phyloP scores from a whole-genome alignment of 2,329 filamentous ascomycete genomes.

The Epichloe hybrida region DNA sequence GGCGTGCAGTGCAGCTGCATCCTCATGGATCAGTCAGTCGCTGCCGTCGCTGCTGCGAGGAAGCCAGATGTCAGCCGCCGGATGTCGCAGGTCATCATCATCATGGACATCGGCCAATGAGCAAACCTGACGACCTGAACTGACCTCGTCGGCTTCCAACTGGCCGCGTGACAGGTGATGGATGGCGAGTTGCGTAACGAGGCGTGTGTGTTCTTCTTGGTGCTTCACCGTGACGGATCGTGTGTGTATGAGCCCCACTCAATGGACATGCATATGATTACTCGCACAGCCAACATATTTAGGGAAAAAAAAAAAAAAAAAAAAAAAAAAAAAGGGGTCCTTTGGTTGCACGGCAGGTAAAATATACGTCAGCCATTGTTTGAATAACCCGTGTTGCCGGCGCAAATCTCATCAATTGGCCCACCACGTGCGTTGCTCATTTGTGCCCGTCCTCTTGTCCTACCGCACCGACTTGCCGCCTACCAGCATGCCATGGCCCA shows the following conservation, averaged over 20 bases:
- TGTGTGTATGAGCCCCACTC: too few relatives aligned
- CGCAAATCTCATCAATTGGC: not conserved
- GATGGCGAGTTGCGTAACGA: not conserved
- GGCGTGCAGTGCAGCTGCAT: not conserved
- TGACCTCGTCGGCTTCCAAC: not conserved
- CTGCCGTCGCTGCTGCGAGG: too few relatives aligned
- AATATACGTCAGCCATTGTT: not conserved
- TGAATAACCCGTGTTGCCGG: not conserved
- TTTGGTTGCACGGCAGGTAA: not conserved
- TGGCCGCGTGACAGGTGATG: not conserved
- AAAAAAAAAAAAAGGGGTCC: not conserved
- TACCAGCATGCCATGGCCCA: not conserved
- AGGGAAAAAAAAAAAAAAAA: too few relatives aligned
- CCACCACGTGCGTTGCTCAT: slow-evolving; percentile 1
- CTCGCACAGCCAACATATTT: not conserved
- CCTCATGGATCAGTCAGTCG: too few relatives aligned
- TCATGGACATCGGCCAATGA: not conserved
- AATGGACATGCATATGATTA: too few relatives aligned
- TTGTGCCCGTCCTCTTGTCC: not conserved
- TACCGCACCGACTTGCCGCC: not conserved
- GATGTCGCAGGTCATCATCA: not conserved
- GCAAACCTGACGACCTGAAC: not conserved
- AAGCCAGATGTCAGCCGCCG: not conserved
- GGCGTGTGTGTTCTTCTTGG: not conserved
- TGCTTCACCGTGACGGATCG: not conserved